Evolutionary conservation across 768 basidiomycete species (phyloP), one percentile per base, ranked within the genome.

Genomic region (Dacryopinax primogenitus): DNA sequence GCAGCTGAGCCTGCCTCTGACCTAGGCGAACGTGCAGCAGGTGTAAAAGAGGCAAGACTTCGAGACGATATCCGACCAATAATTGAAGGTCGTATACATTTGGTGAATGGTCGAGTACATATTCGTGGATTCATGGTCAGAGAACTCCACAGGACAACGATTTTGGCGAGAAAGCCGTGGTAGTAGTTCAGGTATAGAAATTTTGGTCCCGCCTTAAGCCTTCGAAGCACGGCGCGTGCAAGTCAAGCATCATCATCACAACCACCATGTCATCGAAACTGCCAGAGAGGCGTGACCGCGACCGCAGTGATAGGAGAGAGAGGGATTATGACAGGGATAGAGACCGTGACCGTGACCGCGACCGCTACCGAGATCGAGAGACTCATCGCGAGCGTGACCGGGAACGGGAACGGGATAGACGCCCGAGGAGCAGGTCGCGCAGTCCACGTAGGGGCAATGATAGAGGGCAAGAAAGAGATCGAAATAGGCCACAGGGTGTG

Each of bases 301-400:
- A 32, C 23, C 51, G 13, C 30, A 23, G 51, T 18, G 51, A 58
- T 28, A 45, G 45, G 32, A 65, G 45, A 33, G 64, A 65, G n/a
- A 51, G 83, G 71, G 76, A 81, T 72, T 81, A 83, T 66, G 85
- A 86, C 70, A 74, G 84, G 69, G 85, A 84, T 71, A 83, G 84
- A 82, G 85, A 86, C 66, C 79, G 76, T 33, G 76, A 76, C 69
- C 51, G 51, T 13, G 74, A 75, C 45, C 70, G 76, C 37, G 71
- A 76, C 44, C 69, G 70, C 28, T 71, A 79, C 65, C 80, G 82
- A 32, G 82, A 83, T 66, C 76, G 78, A 61, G 74, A 79, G n/a
- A n/a, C n/a, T n/a, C 74, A 75, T 51, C 70, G 76, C 37, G 71
- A 76, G 39, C 69, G 70, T 28, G 71, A 79, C 65, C 80, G 82